Percentiles rank a stretch among this genome's conserved stretches.
phyloP scores from a whole-genome alignment of 2,329 filamentous ascomycete species.

The Colletotrichum coccodes region DNA sequence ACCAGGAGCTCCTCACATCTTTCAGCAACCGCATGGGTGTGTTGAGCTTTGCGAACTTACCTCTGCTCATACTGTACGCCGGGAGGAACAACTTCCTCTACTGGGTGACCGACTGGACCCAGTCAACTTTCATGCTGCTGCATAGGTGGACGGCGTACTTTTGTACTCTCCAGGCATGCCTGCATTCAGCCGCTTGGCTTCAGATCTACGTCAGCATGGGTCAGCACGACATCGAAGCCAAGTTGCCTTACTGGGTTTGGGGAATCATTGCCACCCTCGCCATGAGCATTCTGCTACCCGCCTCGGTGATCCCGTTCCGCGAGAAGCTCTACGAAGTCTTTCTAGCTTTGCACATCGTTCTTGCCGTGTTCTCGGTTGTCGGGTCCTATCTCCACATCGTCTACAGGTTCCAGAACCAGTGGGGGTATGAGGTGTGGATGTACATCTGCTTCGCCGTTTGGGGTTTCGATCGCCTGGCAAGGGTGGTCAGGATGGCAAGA shows the following conservation, averaged over 20 bases:
- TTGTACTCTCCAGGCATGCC: constrained; percentile 48
- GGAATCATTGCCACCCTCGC: constrained; percentile 50
- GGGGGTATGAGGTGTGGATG: constrained; percentile 57
- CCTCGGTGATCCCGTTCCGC: constrained; percentile 44
- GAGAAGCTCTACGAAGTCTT: constrained; percentile 51
- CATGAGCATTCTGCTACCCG: constrained; percentile 41
- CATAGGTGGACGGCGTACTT: constrained; percentile 57
- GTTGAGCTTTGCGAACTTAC: constrained; percentile 43
- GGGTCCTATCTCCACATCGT: constrained; percentile 53
- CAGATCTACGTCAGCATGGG: constrained; percentile 41
- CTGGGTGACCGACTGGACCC: constrained; percentile 53
- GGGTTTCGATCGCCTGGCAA: constrained; percentile 54
- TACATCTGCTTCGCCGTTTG: constrained; percentile 40
- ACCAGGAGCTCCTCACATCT: constrained; percentile 37
- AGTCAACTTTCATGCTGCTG: constrained; percentile 53
- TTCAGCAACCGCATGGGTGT: constrained; percentile 47
- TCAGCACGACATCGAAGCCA: constrained; percentile 39
- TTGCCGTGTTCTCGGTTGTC: constrained; percentile 49
- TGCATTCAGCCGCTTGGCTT: constrained; percentile 51
- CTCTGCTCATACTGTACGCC: constrained; percentile 49
- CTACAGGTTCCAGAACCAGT: constrained; percentile 42
- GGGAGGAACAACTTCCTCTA: constrained; percentile 54
- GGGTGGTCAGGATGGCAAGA: constrained; percentile 49
- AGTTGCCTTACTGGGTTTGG: constrained; percentile 51
- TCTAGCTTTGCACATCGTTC: constrained; percentile 49